Base-by-base conservation (phyloP, 495 filamentous ascomycete genomes). In the Aspergillus kassunensis region DNA sequence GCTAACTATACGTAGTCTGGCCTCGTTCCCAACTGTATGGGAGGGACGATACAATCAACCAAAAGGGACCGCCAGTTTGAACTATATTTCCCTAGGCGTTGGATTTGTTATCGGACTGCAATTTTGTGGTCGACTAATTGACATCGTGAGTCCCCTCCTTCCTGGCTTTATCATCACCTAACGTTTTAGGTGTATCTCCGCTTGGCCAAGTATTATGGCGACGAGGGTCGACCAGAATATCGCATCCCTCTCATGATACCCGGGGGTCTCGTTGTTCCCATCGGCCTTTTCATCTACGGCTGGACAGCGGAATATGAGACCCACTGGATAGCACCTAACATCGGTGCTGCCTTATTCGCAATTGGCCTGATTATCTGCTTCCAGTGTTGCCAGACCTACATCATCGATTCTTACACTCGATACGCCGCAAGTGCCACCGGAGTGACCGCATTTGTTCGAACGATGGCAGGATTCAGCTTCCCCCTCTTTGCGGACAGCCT, bases 321-420 rank as follows among this genome's bases (percentile, higher is more conserved):
- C 15, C 77, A 78, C 51, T 82, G 78, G 76, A 72, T 80, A 25
- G 72, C 74, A 18, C 81, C 82, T 2, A 67, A 67, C 43, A 55
- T 71, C 21, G 67, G 66, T 4, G 60, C 60, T 1, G 55, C 46
- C 2, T 54, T 86, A 15, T 82, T 86, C 50, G 59, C 69, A 3
- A 59, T 63, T 3, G 82, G 82, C 7, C 31, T 49, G 13, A 59
- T 54, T 5, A 51, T 59, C 25, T 51, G 34, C 44, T 59, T 59
- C 37, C 51, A 59, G 16, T 59, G 56, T 29, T 45, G 51, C 8
- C 47, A 54, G 35, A 44, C 55, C 0, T 57, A 57, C 25, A 43
- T 57, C 8, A 35, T 53, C 20, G 55, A 57, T 15, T 37, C 55
- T 1, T 57, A 53, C 31, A 53, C 41, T 2, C 42, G 51, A 2